Percentiles rank a stretch among this genome's conserved stretches.
Evolutionary conservation across 148 eudicot species (phyloP).

Genomic region (Rhododendron vialii): DNA sequence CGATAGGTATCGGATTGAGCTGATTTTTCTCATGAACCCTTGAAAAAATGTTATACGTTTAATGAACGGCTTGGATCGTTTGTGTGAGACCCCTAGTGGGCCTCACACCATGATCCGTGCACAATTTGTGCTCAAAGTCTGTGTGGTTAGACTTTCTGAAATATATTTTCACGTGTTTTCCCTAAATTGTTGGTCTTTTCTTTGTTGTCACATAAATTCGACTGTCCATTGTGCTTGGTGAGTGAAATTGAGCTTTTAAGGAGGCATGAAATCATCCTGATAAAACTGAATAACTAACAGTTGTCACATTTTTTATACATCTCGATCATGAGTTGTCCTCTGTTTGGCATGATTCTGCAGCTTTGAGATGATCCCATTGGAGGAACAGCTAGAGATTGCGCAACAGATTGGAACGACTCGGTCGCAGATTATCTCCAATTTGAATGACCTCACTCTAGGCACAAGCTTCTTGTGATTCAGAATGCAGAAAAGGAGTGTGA

Average conservation of each 20-base stretch:
- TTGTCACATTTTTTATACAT: neutral
- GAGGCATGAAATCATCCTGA: neutral
- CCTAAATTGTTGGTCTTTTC: neutral
- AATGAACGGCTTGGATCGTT: no score
- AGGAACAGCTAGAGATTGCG: slow-evolving; percentile 89
- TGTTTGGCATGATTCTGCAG: slow-evolving; percentile 33
- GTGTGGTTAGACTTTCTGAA: no score
- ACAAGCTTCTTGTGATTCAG: slow-evolving; percentile 77
- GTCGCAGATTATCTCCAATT: slow-evolving; percentile 64
- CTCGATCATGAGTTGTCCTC: neutral
- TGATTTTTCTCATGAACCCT: no score
- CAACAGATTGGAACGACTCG: slow-evolving; percentile 93
- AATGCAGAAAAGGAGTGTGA: neutral
- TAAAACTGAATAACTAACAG: neutral
- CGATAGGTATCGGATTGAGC: no score
- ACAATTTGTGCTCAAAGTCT: no score
- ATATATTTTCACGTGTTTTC: neutral
- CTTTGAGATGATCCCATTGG: slow-evolving; percentile 81
- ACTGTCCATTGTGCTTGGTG: neutral
- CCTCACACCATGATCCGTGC: no score
- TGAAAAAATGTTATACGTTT: no score
- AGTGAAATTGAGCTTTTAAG: neutral
- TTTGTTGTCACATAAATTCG: neutral
- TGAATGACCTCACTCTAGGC: slow-evolving; percentile 75
- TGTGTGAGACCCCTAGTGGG: no score